phyloP scores from a whole-genome alignment of 2,329 filamentous ascomycete species.

The Xylariomycetidae sp. region DNA sequence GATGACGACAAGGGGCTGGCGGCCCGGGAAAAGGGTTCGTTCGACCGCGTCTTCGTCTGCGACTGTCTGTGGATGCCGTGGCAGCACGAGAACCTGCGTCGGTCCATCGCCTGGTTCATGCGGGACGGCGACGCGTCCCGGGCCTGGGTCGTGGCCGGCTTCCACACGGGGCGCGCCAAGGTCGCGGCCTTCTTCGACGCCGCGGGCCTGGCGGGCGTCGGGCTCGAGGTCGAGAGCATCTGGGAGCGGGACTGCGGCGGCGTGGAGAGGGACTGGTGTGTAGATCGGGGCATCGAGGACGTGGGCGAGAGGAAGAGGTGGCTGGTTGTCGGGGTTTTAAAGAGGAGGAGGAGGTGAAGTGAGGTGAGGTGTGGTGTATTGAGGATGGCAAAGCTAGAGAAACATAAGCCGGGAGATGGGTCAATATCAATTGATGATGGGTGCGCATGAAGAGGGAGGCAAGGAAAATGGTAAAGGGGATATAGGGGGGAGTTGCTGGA shows the following conservation, averaged over 20 bases:
- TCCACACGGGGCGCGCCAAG: constrained; percentile 65
- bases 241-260: constrained; percentile 68
- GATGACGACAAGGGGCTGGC: constrained; percentile 47
- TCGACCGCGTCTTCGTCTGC: constrained; percentile 62
- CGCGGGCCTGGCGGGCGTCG: constrained; percentile 39
- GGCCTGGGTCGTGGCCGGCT: constrained; percentile 64
- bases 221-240: constrained; percentile 59
- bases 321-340: constrained; percentile 58
- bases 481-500: too few species aligned
- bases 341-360: constrained; percentile 20
- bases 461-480: too few species aligned
- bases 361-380: not conserved
- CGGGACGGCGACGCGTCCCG: constrained; percentile 38
- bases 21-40: constrained; percentile 31
- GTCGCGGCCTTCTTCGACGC: constrained; percentile 61
- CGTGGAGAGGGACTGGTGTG: constrained; percentile 54
- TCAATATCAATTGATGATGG: not conserved
- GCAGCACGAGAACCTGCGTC: constrained; percentile 63
- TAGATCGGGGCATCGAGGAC: constrained; percentile 58
- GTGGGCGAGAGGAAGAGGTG: constrained; percentile 62
- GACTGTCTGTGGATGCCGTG: constrained; percentile 74
- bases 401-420: not conserved
- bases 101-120: constrained; percentile 61
- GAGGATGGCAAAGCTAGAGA: constrained; percentile 1
- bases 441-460: too few species aligned